Percentiles rank a stretch among this genome's conserved stretches.
These are phyloP conservation scores for Solanum appendiculatum DNA, from an alignment of 257 asterid species.

Conservation along the genomic window DNA sequence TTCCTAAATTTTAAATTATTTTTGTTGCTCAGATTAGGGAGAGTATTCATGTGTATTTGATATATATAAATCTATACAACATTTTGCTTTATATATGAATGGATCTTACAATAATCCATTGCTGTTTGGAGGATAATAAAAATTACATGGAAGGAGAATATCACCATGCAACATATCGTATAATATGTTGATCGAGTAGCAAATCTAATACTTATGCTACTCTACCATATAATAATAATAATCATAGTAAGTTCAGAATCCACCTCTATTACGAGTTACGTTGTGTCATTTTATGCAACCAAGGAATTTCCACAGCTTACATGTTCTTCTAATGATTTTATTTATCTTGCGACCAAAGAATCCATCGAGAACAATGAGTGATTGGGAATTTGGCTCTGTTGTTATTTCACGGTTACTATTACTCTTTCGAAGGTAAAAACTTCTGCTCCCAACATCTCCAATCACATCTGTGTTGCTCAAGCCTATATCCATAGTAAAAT, in stretches of 20 bases:
- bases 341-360: constrained; percentile 10
- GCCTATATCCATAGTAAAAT: constrained; percentile 23
- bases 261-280: neutral
- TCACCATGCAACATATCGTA: neutral
- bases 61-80: neutral
- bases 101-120: neutral
- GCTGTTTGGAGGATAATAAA: neutral
- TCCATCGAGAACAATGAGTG: constrained; percentile 4
- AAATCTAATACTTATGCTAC: constrained; percentile 2
- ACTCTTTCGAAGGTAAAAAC: constrained; percentile 51
- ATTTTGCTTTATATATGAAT: neutral
- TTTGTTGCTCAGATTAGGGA: neutral
- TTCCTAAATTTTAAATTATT: neutral
- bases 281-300: constrained; percentile 31
- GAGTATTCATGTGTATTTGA: neutral
- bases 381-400: neutral
- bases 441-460: constrained; percentile 62
- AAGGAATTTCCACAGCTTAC: constrained; percentile 31
- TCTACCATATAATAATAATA: constrained; percentile 11
- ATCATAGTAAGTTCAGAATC: neutral
- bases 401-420: neutral
- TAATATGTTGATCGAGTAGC: neutral
- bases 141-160: neutral
- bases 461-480: constrained; percentile 51
- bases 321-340: constrained; percentile 24